Conservation (phyloP, 2,329 filamentous ascomycete species). For the Calonectria honghensis region DNA sequence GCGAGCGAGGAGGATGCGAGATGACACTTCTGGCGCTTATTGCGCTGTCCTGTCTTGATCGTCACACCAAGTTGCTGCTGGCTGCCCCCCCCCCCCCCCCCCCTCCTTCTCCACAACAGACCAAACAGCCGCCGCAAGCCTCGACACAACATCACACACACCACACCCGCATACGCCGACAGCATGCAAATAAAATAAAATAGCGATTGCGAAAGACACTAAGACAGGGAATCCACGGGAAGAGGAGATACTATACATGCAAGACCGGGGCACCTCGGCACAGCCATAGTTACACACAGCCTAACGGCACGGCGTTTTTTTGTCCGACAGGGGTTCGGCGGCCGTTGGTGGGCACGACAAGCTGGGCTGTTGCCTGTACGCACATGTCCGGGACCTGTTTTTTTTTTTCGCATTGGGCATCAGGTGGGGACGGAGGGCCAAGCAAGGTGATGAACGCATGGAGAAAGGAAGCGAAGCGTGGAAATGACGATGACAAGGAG, state of each 20-base stretch:
- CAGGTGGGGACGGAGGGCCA: not conserved
- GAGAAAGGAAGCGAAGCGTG: slow-evolving; percentile 11
- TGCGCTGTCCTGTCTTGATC: slow-evolving; percentile 25
- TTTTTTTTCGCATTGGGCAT: slow-evolving; percentile 4
- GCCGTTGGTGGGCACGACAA: not conserved
- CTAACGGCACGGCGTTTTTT: not conserved
- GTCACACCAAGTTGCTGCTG: not conserved
- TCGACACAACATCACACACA: not conserved
- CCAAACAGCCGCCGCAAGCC: slow-evolving; percentile 22
- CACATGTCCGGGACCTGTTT: not conserved
- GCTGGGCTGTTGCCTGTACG: slow-evolving; percentile 7
- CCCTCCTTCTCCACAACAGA: slow-evolving; percentile 1
- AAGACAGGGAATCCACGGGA: slow-evolving; percentile 4
- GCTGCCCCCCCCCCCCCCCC: not conserved
- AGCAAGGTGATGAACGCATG: slow-evolving; percentile 19
- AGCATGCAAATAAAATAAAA: not conserved
- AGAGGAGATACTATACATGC: not conserved
- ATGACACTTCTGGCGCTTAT: slow-evolving; percentile 25
- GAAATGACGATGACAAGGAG: slow-evolving; percentile 8
- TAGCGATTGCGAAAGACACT: not conserved
- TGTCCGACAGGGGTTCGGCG: not conserved
- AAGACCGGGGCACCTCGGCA: slow-evolving; percentile 16
- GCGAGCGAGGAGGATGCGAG: not conserved
- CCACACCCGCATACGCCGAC: not conserved
- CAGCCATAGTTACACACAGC: not conserved